Base-by-base conservation (phyloP, 768 basidiomycete species). In the Sarcomyxa edulis region DNA sequence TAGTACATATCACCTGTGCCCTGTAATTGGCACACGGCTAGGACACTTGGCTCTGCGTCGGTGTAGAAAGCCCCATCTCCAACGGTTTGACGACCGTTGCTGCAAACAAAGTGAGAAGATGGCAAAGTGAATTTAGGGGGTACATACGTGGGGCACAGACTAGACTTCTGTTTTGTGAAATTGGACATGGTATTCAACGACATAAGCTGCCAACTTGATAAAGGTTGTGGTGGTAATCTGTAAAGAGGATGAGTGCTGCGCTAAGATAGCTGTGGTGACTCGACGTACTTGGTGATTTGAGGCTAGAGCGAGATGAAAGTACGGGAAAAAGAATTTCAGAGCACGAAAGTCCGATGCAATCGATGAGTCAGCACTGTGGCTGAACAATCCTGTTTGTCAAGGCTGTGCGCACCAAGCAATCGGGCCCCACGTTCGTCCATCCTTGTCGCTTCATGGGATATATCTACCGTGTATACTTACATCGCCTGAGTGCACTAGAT, bases 21-120 rank as follows among this genome's bases (percentile, higher is more conserved):
- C 57, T 89, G 77, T 50, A 87, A 68, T 46, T 84, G 84, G 76
- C 84, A 88, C 51, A 90, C 81, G 46, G 89, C 89, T 64, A 90
- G 76, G 56, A 90, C 83, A 64, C 71, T 85, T 49, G 84, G 76
- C 66, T 77, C 72, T 64, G 65, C 72, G 81, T 82, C 81, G 78
- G 77, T 75, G 67, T 73, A 72, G 68, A 70, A 72, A 78, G 89
- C 89, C 89, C 89, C 89, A 90, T 92, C 89, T 68, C 88, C 89
- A 92, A 91, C 89, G 88, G 83, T 74, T 69, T 80, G 83, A 86
- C 86, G 78, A 67, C 86, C 89, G 88, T 91, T 91, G 89, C 89
- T 92, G 59, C 26, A 50, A 24, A 39, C 22, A 26, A 27, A 11
- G 43, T 59, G 34, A 60, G 52, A n/a, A 43, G 7, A 33, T 12